phyloP scores from a whole-genome alignment of 805 yeast genomes.

The Candida nanaspora region DNA sequence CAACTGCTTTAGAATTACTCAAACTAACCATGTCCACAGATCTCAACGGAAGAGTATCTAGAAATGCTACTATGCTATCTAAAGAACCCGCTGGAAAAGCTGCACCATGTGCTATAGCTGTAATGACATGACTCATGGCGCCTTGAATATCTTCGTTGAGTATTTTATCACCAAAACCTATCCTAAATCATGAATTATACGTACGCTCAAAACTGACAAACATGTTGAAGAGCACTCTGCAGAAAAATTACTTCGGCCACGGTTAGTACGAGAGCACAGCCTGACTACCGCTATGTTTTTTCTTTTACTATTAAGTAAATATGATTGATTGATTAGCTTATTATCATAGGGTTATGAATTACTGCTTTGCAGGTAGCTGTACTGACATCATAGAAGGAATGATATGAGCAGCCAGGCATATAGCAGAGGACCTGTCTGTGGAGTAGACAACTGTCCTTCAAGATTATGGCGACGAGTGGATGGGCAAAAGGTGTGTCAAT shows the following conservation, averaged over 20 bases:
- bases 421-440: slow-evolving; percentile 78
- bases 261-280: too few species aligned
- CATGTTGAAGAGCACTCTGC: too few species aligned
- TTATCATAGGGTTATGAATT: too few species aligned
- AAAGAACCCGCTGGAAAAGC: slow-evolving; percentile 15
- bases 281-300: too few species aligned
- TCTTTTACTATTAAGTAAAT: too few species aligned
- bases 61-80: slow-evolving; percentile 15
- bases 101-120: slow-evolving; percentile 22
- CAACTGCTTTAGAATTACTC: slow-evolving; percentile 31
- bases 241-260: too few species aligned
- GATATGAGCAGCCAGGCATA: slow-evolving; percentile 21
- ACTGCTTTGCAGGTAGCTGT: too few species aligned
- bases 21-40: slow-evolving; percentile 17
- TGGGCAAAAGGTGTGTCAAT: slow-evolving; percentile 81
- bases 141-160: neutral
- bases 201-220: too few species aligned
- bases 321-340: too few species aligned
- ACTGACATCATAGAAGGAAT: neutral
- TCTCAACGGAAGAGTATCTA: slow-evolving; percentile 24
- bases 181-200: too few species aligned
- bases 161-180: too few species aligned
- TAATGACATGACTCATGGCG: slow-evolving; percentile 19
- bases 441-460: slow-evolving; percentile 84
- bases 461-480: slow-evolving; percentile 62